Conservation (phyloP, 108 stramenopile species). For the Thalassiosira profunda region DNA sequence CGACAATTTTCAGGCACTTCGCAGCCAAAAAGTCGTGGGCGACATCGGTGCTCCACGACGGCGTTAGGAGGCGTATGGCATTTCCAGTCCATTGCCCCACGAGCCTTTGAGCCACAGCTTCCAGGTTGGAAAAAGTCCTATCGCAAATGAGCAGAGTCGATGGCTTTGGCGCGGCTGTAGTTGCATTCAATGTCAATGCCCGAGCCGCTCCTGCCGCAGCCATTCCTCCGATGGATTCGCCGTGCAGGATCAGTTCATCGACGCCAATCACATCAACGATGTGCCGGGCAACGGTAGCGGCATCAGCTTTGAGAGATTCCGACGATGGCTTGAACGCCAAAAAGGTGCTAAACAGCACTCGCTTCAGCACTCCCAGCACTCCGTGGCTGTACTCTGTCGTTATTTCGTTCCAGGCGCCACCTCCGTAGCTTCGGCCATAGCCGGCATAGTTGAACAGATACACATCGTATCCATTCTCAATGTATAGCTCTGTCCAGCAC, state of each 20-base stretch:
- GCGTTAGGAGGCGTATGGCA: conserved; percentile 78
- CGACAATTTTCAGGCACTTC: conserved; percentile 83
- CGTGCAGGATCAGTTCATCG: conserved; percentile 75
- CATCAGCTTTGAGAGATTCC: conserved; percentile 77
- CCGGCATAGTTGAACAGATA: conserved; percentile 93
- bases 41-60: conserved; percentile 88
- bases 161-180: not conserved
- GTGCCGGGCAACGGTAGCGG: conserved; percentile 60
- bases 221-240: conserved; percentile 90
- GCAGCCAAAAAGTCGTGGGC: conserved; percentile 79
- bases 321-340: conserved; percentile 72
- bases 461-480: conserved; percentile 74
- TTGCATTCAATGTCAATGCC: conserved; percentile 29
- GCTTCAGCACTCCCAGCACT: conserved; percentile 47
- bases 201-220: conserved; percentile 82
- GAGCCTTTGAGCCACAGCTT: conserved; percentile 83
- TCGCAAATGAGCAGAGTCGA: conserved; percentile 78
- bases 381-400: conserved; percentile 45
- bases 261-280: conserved; percentile 63
- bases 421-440: conserved; percentile 80
- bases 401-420: conserved; percentile 16
- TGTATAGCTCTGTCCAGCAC: conserved; percentile 87
- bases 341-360: conserved; percentile 56
- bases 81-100: conserved; percentile 87
- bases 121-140: conserved; percentile 89